Base-by-base conservation (phyloP, 1,284 basidiomycete species). In the Spongiforma sp. region DNA sequence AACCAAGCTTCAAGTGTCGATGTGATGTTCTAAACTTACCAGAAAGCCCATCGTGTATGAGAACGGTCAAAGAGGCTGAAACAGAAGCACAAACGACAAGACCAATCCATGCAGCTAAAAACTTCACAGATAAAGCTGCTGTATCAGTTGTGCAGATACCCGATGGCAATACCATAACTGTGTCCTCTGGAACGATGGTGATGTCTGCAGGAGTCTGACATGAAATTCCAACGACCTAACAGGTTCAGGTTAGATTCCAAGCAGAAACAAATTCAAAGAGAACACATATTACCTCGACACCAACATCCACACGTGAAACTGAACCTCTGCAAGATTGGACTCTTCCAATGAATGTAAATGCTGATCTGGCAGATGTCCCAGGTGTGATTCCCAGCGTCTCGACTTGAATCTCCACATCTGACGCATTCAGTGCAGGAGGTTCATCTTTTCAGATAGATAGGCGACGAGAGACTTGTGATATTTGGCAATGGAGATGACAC, bases 21-120 rank as follows among this genome's bases (percentile, higher is more conserved):
- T 7, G 15, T n/a, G 30, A 33, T 5, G 53, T 30, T n/a, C 30
- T 4, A 32, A 19, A 10, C 12, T 36, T 55, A 76, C 73, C 67
- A 60, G 73, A 74, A 36, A 65, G 39, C 17, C 67, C 73, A 55
- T 75, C 71, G n/a, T 76, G 73, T n/a, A 75, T 60, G 5, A 75
- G 68, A n/a, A 75, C 63, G 1, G 62, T 64, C 11, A 75, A 76
- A 50, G 66, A 61, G 11, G 71, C 53, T 1, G 65, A 67, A 39
- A 75, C 64, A 26, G 65, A 62, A 50, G 63, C 67, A 7, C 65
- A 70, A 2, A 57, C 48, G 19, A 70, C 65, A 24, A 77, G 65
- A 41, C 73, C 73, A 15, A 74, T 65, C 73, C 73, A 76, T 15
- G 75, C 63, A 5, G 72, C 48, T 28, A 76, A 66, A 62, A 76